Percentiles rank a stretch among this genome's conserved stretches.
Conservation (phyloP, 306 rosid genomes). For the Rosa rugosa region DNA sequence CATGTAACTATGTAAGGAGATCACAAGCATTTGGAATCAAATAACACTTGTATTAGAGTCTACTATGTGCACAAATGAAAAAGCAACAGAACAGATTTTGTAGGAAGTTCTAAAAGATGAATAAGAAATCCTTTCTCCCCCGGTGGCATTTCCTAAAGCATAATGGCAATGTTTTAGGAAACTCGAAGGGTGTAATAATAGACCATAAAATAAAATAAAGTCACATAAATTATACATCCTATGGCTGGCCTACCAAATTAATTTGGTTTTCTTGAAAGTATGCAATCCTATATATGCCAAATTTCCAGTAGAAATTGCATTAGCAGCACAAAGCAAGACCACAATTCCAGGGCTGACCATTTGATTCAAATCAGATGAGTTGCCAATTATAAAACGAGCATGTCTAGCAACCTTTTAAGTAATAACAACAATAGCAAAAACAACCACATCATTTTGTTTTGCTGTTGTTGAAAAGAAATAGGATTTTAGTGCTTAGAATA, state of each 20-base stretch:
- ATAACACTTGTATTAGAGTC: not conserved
- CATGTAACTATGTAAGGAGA: not conserved
- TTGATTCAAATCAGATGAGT: not conserved
- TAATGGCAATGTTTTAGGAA: not conserved
- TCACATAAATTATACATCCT: not conserved
- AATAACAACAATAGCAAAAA: not conserved
- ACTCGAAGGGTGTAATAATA: not conserved
- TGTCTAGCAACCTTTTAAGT: not conserved
- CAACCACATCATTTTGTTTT: not conserved
- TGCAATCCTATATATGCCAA: not conserved
- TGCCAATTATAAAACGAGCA: not conserved
- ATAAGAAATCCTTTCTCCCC: not conserved
- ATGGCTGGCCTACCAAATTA: not conserved
- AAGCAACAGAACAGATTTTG: not conserved
- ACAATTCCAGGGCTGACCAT: not conserved
- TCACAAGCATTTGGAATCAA: not conserved
- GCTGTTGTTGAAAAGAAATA: not conserved
- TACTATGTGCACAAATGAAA: not conserved
- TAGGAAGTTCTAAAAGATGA: not conserved
- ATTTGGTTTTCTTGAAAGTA: not conserved
- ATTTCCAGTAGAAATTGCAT: not conserved
- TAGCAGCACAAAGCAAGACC: not conserved
- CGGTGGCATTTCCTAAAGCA: not conserved
- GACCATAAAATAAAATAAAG: not conserved
- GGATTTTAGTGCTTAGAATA: not conserved